Base-by-base conservation (phyloP, 306 rosid genomes). In the Glycine soja region DNA sequence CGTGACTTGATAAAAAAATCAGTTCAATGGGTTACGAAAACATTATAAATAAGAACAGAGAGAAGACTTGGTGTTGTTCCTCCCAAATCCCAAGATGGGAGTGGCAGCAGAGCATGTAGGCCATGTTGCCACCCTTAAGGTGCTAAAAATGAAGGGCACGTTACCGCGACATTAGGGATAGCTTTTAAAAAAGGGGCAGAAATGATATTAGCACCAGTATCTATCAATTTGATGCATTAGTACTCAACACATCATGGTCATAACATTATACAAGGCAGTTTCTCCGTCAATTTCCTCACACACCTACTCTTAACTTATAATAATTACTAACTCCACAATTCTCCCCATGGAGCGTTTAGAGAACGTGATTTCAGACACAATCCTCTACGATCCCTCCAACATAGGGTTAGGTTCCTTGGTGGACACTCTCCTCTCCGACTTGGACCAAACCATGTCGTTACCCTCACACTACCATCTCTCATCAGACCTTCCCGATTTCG, bases 321-420 rank as follows among this genome's bases (percentile, higher is more conserved):
- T n/a, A n/a, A n/a, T n/a, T n/a, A n/a, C n/a, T n/a, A n/a, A n/a
- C n/a, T n/a, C 71, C 30, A 24, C 30, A 24, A 24, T 78, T 51
- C 4, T 80, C 18, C 52, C 48, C 10, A 62, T 94, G 5, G 93
- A 94, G 36, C 88, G 90, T 0, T 86, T 92, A 1, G 94, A 94
- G 15, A 85, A 86, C 58, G 93, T 78, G 30, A 16, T 57, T 42
- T 42, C 92, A 11, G 94, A 88, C 14, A 34, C 92, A 2, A 87
- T 92, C 3, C 89, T 76, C 79, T 94, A 91, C 81, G 90, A 94
- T 76, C 97, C 97, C 45, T 77, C 97, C 75, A 94, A 94, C 67
- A 80, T 94, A 47, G 92, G 77, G 11, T 84, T 42, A 42, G 46
- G 46, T 42, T 42, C 93, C 7, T 94, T 97, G 97, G 91, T 94